Evolutionary conservation across 345 rosid genomes (phyloP), one percentile per base, ranked within the genome.

Genomic region (Cardamine resedifolia): DNA sequence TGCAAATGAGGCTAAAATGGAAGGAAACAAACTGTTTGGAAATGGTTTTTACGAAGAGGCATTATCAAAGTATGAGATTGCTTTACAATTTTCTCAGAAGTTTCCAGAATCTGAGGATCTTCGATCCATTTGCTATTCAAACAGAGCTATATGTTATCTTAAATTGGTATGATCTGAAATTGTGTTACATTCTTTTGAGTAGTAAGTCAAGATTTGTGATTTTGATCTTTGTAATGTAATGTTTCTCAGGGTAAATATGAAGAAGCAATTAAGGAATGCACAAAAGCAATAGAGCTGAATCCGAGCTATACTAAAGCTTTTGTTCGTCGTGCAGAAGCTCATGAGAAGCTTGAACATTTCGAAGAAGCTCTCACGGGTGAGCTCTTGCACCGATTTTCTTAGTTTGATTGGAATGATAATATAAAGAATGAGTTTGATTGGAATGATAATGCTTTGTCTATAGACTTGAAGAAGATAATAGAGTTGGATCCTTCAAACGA

Each of bases 11-110:
- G 86, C 88, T 15, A 91, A 91, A 82, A 4, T 77, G 69, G 91
- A 89, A 85, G 98, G 97, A 19, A 93, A 94, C 30, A 83, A 78
- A 21, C 68, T 93, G 62, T 90, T 86, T 74, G 88, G 79, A 5
- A 78, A 79, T 58, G 88, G 85, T 11, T 64, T 77, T 11, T 91
- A 78, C 61, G 98, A 89, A 66, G 96, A 93, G 67, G 96, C 97
- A 4, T 74, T 93, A 45, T 59, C 76, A 10, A 79, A 83, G 60
- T 93, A 90, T 65, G 96, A 86, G 61, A 69, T 82, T 63, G 92
- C 96, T 21, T 75, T 90, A 58, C 81, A 80, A 48, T 68, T 79
- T 63, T 70, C 78, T 19, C 83, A 83, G 31, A 87, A 84, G 21
- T 51, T 66, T 39, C 74, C 88, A 0, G 76, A 66, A 12, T 59